Evolutionary conservation across 2,329 filamentous ascomycete species (phyloP).

Genomic region (Graphilbum fragrans): DNA sequence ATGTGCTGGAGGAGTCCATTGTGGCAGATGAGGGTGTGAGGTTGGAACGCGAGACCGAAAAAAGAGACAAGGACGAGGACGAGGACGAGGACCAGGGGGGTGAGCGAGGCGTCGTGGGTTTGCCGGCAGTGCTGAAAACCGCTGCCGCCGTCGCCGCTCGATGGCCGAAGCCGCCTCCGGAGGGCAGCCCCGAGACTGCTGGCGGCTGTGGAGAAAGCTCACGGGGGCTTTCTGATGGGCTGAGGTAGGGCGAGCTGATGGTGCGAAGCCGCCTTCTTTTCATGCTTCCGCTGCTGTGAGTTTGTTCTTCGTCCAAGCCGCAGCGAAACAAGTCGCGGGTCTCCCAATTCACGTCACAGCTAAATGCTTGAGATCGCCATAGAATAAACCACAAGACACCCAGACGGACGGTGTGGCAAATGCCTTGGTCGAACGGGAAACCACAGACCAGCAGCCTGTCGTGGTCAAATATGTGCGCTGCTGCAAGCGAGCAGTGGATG

Average conservation of each 20-base stretch:
- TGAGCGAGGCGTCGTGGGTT: neutral
- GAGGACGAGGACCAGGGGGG: neutral
- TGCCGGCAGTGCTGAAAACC: too few relatives aligned
- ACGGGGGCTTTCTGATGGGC: conserved; percentile 21
- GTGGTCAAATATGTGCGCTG: too few relatives aligned
- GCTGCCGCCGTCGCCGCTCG: conserved; percentile 5
- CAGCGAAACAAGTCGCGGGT: too few relatives aligned
- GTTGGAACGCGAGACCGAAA: neutral
- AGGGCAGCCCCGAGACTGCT: conserved; percentile 23
- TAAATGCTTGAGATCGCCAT: too few relatives aligned
- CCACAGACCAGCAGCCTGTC: too few relatives aligned
- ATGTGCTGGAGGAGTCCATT: conserved; percentile 25
- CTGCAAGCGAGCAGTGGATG: too few relatives aligned
- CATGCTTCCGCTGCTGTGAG: conserved; percentile 7
- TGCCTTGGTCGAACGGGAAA: too few relatives aligned
- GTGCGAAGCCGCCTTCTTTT: conserved; percentile 27
- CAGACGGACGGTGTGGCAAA: too few relatives aligned
- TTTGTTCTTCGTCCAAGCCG: neutral
- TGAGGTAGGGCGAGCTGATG: conserved; percentile 25
- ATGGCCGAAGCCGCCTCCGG: conserved; percentile 27
- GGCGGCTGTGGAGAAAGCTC: conserved; percentile 30
- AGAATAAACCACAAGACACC: too few relatives aligned
- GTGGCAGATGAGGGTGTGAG: conserved; percentile 14
- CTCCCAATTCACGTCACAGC: too few relatives aligned
- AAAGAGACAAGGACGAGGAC: neutral